Base-by-base conservation (phyloP, 305 asterid genomes). In the Fraxinus sp. region DNA sequence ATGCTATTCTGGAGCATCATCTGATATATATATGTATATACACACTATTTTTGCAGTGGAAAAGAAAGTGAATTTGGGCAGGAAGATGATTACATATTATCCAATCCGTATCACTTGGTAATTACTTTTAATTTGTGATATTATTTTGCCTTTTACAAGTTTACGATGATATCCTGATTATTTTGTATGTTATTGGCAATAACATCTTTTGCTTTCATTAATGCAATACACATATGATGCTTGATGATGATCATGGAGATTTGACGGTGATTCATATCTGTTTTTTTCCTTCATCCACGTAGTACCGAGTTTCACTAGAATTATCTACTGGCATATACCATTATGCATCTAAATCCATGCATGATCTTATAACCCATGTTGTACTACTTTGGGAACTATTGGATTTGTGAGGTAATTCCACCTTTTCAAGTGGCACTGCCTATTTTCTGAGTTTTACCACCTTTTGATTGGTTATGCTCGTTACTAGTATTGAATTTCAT, bases 41-140 rank as follows among this genome's bases (percentile, higher is more conserved):
- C 46, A 41, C 55, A 46, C 55, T 88, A 75, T 80, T 79, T 86
- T 80, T 91, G 91, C 94, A 97, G 98, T 83, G 97, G 95, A 86
- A 97, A 93, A 91, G 98, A 93, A 86, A 91, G 92, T 26, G 97
- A 91, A 82, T 88, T 92, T 77, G 92, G 97, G 80, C 94, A 86
- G 87, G 98, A 92, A 90, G 98, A 93, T 81, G 98, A 93, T 85
- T 93, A 92, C 90, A 88, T 95, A 74, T 81, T 95, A 77, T 91
- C 98, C 77, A 97, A 94, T 86, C 98, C 99, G 9, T 97, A 97
- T 90, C 99, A 97, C 96, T 86, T 95, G 97, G 99, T 97, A 92
- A 90, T 82, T 80, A 7, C 88, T 77, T 32, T 71, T 74, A 46
- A 86, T 75, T 55, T 86, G 52, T 80, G 41, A 10, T 81, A 55